Conservation (phyloP, 2,329 filamentous ascomycete species). For the Microsporum canis region DNA sequence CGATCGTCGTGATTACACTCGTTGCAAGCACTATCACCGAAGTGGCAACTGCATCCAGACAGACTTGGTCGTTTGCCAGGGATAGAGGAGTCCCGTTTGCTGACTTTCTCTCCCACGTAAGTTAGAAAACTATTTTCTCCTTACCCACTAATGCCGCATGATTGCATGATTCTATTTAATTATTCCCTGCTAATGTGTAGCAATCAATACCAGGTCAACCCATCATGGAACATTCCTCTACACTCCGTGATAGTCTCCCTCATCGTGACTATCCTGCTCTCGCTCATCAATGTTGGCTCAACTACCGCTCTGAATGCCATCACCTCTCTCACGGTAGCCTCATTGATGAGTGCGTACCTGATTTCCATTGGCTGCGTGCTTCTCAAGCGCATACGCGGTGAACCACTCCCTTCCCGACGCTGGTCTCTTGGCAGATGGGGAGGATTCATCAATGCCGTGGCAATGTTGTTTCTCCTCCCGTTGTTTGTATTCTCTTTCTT, state of each 20-base stretch:
- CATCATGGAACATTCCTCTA: conserved; percentile 35
- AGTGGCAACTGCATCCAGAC: conserved; percentile 47
- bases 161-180: not conserved
- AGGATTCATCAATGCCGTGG: conserved; percentile 33
- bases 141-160: not conserved
- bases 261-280: conserved; percentile 34
- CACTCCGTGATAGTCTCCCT: conserved; percentile 39
- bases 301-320: conserved; percentile 35
- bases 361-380: conserved; percentile 39
- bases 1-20: conserved; percentile 40
- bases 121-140: conserved; percentile 5
- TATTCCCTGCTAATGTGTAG: not conserved
- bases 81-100: conserved; percentile 33
- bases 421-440: conserved; percentile 39
- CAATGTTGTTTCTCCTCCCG: conserved; percentile 30
- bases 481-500: conserved; percentile 38
- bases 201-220: conserved; percentile 23
- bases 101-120: conserved; percentile 29
- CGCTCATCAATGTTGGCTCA: conserved; percentile 44
- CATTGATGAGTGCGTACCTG: conserved; percentile 34
- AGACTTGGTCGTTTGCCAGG: conserved; percentile 45
- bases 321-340: conserved; percentile 33
- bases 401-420: conserved; percentile 33
- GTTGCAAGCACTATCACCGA: conserved; percentile 42
- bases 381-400: conserved; percentile 31